Percentiles rank a stretch among this genome's conserved stretches.
These are phyloP conservation scores for Alternaria longipes DNA, from an alignment of 2,329 filamentous ascomycete species.

Conservation along the genomic window DNA sequence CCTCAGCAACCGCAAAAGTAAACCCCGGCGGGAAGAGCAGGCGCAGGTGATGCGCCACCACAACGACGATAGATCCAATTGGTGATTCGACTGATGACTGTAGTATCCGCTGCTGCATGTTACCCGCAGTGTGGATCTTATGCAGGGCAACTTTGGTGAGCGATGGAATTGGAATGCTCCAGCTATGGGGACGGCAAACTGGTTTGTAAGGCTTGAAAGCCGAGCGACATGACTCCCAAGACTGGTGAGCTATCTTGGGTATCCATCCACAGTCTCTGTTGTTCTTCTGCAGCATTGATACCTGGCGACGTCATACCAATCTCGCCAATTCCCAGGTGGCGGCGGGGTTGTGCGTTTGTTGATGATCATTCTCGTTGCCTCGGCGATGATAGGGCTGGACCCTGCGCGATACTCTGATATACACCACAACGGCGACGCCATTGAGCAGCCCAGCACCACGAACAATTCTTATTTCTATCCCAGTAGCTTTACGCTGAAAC, in stretches of 20 bases:
- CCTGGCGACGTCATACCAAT: constrained; percentile 13
- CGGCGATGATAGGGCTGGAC: constrained; percentile 29
- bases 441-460: constrained; percentile 19
- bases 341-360: constrained; percentile 40
- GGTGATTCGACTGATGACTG: constrained; percentile 3
- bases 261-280: constrained; percentile 11
- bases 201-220: not conserved
- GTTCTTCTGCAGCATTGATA: constrained; percentile 7
- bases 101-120: constrained; percentile 15
- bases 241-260: not conserved
- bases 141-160: constrained; percentile 19
- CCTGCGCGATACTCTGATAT: constrained; percentile 30
- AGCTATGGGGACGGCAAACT: constrained; percentile 5
- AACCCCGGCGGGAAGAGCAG: constrained; percentile 4
- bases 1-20: constrained; percentile 16
- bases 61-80: constrained; percentile 9
- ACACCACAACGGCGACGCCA: constrained; percentile 19
- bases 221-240: constrained; percentile 3
- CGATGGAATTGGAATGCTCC: constrained; percentile 16
- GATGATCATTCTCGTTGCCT: constrained; percentile 35
- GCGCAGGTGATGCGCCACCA: constrained; percentile 8
- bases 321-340: constrained; percentile 21
- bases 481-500: constrained; percentile 28
- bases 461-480: constrained; percentile 42
- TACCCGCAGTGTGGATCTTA: constrained; percentile 17